Evolutionary conservation across 805 yeast species (phyloP), one percentile per base, ranked within the genome.

Genomic region (Blastobotrys chiropterorum): DNA sequence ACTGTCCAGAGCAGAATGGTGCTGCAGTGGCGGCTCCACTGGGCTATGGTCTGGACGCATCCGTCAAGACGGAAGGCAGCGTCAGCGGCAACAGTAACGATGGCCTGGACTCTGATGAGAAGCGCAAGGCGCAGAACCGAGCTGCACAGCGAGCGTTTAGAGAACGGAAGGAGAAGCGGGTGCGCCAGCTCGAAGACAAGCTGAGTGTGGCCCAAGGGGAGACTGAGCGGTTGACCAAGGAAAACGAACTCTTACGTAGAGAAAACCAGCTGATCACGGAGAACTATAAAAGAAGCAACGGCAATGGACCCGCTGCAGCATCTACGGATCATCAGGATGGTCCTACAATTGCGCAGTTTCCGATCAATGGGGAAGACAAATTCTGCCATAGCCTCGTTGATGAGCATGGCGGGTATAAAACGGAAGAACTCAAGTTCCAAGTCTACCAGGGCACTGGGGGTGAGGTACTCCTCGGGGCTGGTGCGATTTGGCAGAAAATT

Each of bases 81-180:
- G 11, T 26, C 11, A 26, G 34, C 34, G 34, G 34, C 34, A 26
- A 26, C 34, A 26, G 34, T 11, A 26, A 40, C 19, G 43, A 40
- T 19, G 43, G 19, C 3, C 68, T 69, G 41, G 78, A 81, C 54
- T 59, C 79, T 3, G 75, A 74, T 16, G 70, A 76, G 56, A 81
- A 80, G 64, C 76, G 86, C 49, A 85, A 82, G 62, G 89, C 88
- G 1, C 94, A 85, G 64, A 86, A 87, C 63, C 73, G 95, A 61
- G 90, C 90, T 8, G 95, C 95, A 1, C 96, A 88, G 68, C 73
- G 90, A 58, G 95, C 95, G 2, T 88, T 86, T 67, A 72, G 95
- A 55, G 90, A 86, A 66, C 79, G 95, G 47, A 86, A 85, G 65
- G 94, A 86, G 65, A 79, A 80, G 48, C 81, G 78, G 59, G 67